Evolutionary conservation across 2,329 filamentous ascomycete genomes (phyloP), one percentile per base, ranked within the genome.

Genomic region (Tympanopsis confertula): DNA sequence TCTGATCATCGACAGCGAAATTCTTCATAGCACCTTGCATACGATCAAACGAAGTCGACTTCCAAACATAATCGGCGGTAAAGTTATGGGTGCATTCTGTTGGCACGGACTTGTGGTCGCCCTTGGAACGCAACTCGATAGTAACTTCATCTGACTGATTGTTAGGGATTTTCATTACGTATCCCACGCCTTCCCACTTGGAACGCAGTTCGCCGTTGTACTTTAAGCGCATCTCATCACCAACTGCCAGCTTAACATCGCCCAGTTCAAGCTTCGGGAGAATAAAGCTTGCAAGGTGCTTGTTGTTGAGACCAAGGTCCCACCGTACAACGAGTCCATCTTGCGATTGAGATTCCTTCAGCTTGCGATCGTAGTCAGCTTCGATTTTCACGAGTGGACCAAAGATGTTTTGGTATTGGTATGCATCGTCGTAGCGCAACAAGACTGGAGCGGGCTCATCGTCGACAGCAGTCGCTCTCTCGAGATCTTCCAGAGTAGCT

Each of bases 1-100:
- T 95, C 82, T 94, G 85, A 59, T 98, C 91, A 49, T 98, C 89
- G 33, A 96, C 79, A 4, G 91, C 91, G 55, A 98, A 98, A 0
- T 86, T 96, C 69, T 95, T 96, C 89, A 98, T 96, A 39, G 91
- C 93, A 47, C 88, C 78, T 59, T 98, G 91, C 91, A 98, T 98
- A 45, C 91, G 88, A 54, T 98, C 91, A 56, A 98, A 98, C 0
- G 89, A 96, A 1, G 93, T 98, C 13, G 93, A 91, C 58, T 98
- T 98, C 91, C 91, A 98, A 39, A 98, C 91, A 53, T 98, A 98
- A 57, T 98, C 91, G 46, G 89, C 91, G 13, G 87, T 94, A 62
- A 98, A 98, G 59, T 95, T 94, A 62, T 94, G 86, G 0, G 89
- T 94, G 59, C 89, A 91, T 52, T 98, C 89, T 1, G 86, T 94